Conservation (phyloP, 2,329 filamentous ascomycete species). For the Aspergillus sp. region DNA sequence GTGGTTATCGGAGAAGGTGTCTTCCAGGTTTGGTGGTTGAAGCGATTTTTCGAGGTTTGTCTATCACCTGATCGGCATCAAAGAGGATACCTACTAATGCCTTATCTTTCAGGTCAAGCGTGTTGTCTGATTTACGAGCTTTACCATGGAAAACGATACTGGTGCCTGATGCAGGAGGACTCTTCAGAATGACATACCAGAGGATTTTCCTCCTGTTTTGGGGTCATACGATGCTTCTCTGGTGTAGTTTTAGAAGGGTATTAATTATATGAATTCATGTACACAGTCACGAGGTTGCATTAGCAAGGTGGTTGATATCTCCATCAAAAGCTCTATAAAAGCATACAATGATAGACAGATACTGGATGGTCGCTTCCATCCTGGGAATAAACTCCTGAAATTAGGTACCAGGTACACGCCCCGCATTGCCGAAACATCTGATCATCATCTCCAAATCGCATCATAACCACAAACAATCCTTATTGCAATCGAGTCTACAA, state of each 20-base stretch:
- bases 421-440: too few relatives aligned
- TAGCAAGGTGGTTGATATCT: too few relatives aligned
- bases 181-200: background rate
- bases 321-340: too few relatives aligned
- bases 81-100: conserved; percentile 5
- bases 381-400: too few relatives aligned
- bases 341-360: too few relatives aligned
- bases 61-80: conserved; percentile 1
- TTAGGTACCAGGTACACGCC: too few relatives aligned
- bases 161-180: too few relatives aligned
- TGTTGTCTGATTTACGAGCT: conserved; percentile 34
- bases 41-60: conserved; percentile 87
- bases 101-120: conserved; percentile 38
- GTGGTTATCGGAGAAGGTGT: conserved; percentile 86
- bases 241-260: background rate
- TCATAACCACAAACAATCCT: too few relatives aligned
- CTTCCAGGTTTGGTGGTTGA: conserved; percentile 99
- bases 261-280: conserved; percentile 6
- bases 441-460: too few relatives aligned
- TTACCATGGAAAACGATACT: background rate
- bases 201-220: background rate
- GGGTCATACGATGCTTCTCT: background rate
- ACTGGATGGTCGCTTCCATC: too few relatives aligned
- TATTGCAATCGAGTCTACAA: too few relatives aligned
- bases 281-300: background rate